phyloP scores from a whole-genome alignment of 1,284 basidiomycete genomes.

The Anthracocystis walkeri region DNA sequence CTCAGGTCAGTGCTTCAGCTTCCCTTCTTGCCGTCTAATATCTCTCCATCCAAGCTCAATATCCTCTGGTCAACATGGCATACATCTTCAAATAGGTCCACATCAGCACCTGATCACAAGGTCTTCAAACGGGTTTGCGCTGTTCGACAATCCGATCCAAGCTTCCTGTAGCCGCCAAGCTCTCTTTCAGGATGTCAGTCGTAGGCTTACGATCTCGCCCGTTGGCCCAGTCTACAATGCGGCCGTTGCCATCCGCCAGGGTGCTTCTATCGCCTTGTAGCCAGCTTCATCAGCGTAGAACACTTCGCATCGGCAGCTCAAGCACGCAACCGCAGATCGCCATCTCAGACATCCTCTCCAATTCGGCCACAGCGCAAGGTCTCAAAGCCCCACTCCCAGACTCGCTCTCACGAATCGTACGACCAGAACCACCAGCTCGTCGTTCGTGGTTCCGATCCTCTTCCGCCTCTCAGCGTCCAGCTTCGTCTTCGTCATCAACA shows the following conservation, averaged over 20 bases:
- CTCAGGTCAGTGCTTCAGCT: background rate
- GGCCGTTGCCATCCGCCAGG: background rate
- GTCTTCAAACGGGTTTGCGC: background rate
- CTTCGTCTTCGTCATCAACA: constrained; percentile 7
- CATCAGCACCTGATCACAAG: background rate
- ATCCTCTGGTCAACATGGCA: background rate
- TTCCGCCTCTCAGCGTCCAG: background rate
- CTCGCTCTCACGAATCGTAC: constrained; percentile 22
- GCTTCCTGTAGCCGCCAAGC: background rate
- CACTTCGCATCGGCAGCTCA: constrained; percentile 28
- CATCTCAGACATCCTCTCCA: constrained; percentile 38
- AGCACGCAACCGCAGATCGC: constrained; percentile 34
- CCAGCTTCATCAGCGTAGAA: constrained; percentile 3
- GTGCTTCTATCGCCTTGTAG: too few species aligned
- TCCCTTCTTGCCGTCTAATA: background rate
- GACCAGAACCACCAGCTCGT: constrained; percentile 21
- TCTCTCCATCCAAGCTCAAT: background rate
- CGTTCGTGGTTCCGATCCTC: constrained; percentile 35
- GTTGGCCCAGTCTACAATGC: constrained; percentile 2
- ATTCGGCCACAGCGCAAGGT: constrained; percentile 30
- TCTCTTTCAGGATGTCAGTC: background rate
- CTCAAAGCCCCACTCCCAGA: constrained; percentile 20
- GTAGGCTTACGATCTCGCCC: background rate
- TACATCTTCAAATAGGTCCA: background rate
- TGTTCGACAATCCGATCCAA: too few species aligned